Percentiles rank a stretch among this genome's conserved stretches.
Evolutionary conservation across 23 red algal species (phyloP).

Genomic region (Gracilaria domingensis): DNA sequence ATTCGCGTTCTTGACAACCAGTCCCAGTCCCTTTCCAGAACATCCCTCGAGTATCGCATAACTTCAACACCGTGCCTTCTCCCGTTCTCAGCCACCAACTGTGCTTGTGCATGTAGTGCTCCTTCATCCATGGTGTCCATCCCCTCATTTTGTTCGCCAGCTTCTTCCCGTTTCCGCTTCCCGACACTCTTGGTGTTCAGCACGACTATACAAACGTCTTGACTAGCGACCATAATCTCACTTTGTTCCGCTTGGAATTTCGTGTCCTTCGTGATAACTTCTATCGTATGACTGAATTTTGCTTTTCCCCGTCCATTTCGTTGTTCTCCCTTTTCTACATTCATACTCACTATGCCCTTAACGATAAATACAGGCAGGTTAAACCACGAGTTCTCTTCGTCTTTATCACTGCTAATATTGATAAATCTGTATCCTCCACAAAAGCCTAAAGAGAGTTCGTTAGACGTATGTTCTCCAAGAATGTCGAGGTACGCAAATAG

Average conservation of each 20-base stretch:
- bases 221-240: slow-evolving; percentile 13
- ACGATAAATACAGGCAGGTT: slow-evolving; percentile 15
- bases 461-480: background rate
- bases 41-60: slow-evolving; percentile 4
- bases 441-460: slow-evolving; percentile 53
- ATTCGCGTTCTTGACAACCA: slow-evolving; percentile 24
- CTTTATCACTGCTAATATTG: slow-evolving; percentile 37
- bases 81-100: slow-evolving; percentile 22
- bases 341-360: background rate
- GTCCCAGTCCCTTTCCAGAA: slow-evolving; percentile 13
- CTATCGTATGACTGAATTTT: slow-evolving; percentile 11
- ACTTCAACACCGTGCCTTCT: slow-evolving; percentile 7
- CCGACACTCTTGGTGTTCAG: slow-evolving; percentile 2
- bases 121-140: background rate
- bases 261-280: slow-evolving; percentile 6
- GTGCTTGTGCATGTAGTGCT: background rate
- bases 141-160: background rate
- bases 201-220: slow-evolving; percentile 20
- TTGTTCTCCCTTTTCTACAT: slow-evolving; percentile 11
- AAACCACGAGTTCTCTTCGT: slow-evolving; percentile 41
- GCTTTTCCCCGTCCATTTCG: slow-evolving; percentile 24
- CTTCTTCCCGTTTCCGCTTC: slow-evolving; percentile 30
- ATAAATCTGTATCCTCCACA: slow-evolving; percentile 64
- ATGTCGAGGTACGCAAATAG: slow-evolving; percentile 40
- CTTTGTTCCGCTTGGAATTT: slow-evolving; percentile 13